These are phyloP conservation scores for Chalara sp. DNA, from an alignment of 2,329 filamentous ascomycete species.

Conservation along the genomic window DNA sequence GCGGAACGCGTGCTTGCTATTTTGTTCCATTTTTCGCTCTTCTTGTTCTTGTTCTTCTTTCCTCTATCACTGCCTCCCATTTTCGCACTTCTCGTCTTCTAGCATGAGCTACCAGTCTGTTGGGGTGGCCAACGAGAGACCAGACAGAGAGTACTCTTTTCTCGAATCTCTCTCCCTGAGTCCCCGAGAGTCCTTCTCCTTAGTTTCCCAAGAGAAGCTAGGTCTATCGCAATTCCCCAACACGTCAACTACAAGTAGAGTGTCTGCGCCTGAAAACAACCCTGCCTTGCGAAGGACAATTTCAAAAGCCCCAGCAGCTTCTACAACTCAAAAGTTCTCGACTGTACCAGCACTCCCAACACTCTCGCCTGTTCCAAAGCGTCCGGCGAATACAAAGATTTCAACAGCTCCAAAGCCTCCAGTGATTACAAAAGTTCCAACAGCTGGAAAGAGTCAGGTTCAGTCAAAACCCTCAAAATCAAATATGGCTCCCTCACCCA, in stretches of 20 bases:
- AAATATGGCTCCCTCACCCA: slow-evolving; percentile 12
- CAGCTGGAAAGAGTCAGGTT: neutral
- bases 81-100: neutral
- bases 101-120: neutral
- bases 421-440: no score
- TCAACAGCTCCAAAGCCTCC: no score
- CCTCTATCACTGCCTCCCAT: no score
- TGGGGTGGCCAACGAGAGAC: slow-evolving; percentile 1
- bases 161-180: slow-evolving; percentile 10
- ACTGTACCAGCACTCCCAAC: no score
- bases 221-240: neutral
- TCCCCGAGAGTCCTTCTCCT: slow-evolving; percentile 4
- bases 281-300: slow-evolving; percentile 4
- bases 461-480: neutral
- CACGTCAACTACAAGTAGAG: neutral
- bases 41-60: no score
- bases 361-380: no score
- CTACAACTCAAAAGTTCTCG: no score
- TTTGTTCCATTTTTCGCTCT: no score
- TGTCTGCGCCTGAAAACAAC: slow-evolving; percentile 2
- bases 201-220: slow-evolving; percentile 2
- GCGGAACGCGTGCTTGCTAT: no score
- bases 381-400: no score
- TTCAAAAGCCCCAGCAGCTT: no score
- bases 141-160: slow-evolving; percentile 8